Base-by-base conservation (phyloP, 805 yeast genomes). In the Wickerhamiella sergipiensis region DNA sequence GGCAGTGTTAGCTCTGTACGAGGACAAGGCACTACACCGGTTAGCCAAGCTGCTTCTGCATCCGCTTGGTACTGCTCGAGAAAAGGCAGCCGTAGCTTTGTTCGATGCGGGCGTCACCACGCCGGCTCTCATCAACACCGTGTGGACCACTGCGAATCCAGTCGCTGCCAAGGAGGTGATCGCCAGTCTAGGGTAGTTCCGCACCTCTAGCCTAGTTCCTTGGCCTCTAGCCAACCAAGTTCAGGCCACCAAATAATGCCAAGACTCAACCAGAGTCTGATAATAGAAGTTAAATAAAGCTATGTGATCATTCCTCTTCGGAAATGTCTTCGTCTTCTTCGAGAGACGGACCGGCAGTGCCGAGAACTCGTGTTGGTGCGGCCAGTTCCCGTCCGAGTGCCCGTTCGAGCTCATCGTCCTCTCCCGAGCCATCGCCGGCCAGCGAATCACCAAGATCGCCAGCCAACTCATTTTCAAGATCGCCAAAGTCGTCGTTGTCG, bases 81-180 rank as follows among this genome's bases (percentile, higher is more conserved):
- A 53, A 3, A 38, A 66, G 49, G 72, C 76, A 0, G 66, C 73
- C 12, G 77, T 75, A 46, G 70, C 68, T 24, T 49, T 77, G 7
- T 74, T 65, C 53, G 74, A 69, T 49, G 56, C 67, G 7, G 61
- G 60, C 1, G 7, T 46, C 19, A 48, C 44, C 7, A 7, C 19
- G 17, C 53, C 47, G 1, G 45, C 24, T 6, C 47, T 56, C 12
- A 52, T 52, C 33, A 49, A 50, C 13, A 53, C 58, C 0, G 57
- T 57, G 40, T 58, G 60, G 60, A 31, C 50, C 6, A 19, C 23
- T 8, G 24, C 22, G 3, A 24, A 43, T 15, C 17, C 40, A 3
- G 19, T 2, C 15, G 40, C 40, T 13, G 40, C 24, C 31, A 22
- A 13, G 17, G 33, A 43, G 9, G 44, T 22, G 26, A 22, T 40